Base-by-base conservation (phyloP, 345 rosid species). In the Capsella bursapastoris region DNA sequence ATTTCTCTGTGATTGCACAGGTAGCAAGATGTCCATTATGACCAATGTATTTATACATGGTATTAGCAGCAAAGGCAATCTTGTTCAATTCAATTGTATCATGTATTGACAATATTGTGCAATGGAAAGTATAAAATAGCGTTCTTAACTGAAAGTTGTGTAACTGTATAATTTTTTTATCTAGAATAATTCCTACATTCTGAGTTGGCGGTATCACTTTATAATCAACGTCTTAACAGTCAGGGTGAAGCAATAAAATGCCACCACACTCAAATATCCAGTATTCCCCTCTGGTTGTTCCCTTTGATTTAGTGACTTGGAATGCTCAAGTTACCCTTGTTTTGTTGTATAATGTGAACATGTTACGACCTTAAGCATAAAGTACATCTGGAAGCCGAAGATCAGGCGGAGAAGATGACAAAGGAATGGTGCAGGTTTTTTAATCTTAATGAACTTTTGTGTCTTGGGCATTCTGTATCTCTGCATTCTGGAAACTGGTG, bases 21-120 rank as follows among this genome's bases (percentile, higher is more conserved):
- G 69, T 68, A 44, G 63, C 64, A 32, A 60, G 29, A 37, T 6
- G 57, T 53, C 43, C 15, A 45, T 52, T 44, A 62, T 64, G 60
- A 14, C 66, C 52, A 62, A 38, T 45, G 50, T 22, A 63, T 25
- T 25, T 63, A 45, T 76, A 63, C 66, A 47, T 56, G 66, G 47
- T 45, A 49, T 35, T 45, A 63, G 37, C 44, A 56, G 52, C 32
- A 28, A 38, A 29, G 13, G 11, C 53, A 45, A 56, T 28, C 35
- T 45, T 61, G 57, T 76, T 70, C 58, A 47, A 1, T 64, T 64
- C 69, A 70, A 64, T 31, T 76, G 80, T 76, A 56, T 63, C 66
- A 76, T 76, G 60, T 76, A 76, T 70, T 64, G 58, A 45, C 62
- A 35, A 70, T 63, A 48, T 63, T 64, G 35, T 55, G 53, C 66